These are phyloP conservation scores for Neospermospora avenae DNA, from an alignment of 2,329 filamentous ascomycete genomes.

Conservation along the genomic window DNA sequence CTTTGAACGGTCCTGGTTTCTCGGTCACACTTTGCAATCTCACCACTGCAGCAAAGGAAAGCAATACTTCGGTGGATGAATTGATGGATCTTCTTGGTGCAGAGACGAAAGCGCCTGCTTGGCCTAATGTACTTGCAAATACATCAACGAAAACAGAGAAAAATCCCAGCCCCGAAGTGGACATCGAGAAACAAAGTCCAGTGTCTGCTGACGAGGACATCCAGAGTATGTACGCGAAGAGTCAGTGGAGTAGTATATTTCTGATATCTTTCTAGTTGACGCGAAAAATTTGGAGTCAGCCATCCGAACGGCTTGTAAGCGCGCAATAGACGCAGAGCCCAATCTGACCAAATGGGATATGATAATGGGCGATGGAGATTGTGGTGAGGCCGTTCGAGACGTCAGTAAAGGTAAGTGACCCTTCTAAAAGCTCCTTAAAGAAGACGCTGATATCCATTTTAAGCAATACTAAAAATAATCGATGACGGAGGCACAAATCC, in stretches of 20 bases:
- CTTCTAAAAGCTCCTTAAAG: neutral
- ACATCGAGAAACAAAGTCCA: conserved; percentile 22
- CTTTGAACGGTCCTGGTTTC: conserved; percentile 53
- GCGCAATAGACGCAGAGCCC: conserved; percentile 43
- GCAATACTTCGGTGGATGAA: conserved; percentile 32
- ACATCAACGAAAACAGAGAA: conserved; percentile 21
- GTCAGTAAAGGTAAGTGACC: conserved; percentile 20
- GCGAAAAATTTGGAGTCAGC: conserved; percentile 29
- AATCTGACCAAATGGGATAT: conserved; percentile 51
- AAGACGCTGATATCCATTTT: neutral
- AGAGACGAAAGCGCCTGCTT: conserved; percentile 44
- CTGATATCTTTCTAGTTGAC: conserved; percentile 26
- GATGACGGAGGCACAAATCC: conserved; percentile 31
- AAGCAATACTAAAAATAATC: conserved; percentile 33
- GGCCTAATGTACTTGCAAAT: conserved; percentile 30
- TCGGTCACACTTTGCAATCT: conserved; percentile 53
- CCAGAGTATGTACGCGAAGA: conserved; percentile 10
- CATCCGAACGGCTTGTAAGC: conserved; percentile 33
- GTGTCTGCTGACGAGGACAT: conserved; percentile 24
- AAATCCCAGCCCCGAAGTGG: conserved; percentile 13
- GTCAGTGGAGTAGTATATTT: conserved; percentile 1
- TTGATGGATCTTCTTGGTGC: conserved; percentile 47
- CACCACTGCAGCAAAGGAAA: conserved; percentile 34
- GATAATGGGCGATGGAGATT: conserved; percentile 36
- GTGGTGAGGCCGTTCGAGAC: conserved; percentile 35